Evolutionary conservation across 2,329 filamentous ascomycete species (phyloP), one percentile per base, ranked within the genome.

Genomic region (Reticulascus tulasneorum): DNA sequence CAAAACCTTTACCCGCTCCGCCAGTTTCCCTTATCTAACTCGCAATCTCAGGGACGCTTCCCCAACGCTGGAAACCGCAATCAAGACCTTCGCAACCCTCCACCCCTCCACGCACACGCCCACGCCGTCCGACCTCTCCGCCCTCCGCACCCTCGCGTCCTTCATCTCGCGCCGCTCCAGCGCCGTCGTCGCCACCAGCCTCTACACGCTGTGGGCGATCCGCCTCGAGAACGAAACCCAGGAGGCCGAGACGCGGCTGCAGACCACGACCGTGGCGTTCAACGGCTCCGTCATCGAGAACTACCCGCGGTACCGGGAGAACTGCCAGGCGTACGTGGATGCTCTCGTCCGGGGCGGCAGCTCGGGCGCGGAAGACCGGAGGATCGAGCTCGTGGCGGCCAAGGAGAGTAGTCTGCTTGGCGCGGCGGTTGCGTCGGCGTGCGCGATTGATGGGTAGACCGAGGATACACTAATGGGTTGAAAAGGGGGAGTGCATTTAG

Each of bases 261-360:
- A 55, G 22, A 61, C 64, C 37, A 79, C 76, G 4, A 71, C 75
- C 3, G 77, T 91, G n/a, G 83, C 83, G 4, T 90, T 83, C 60
- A 89, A 87, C 52, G 86, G 86, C 28, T 84, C 81, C 19, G 84
- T 91, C 32, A 80, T 90, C 33, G 84, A 90, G 59, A 81, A 82
- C 49, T 91, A 90, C 52, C 84, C 86, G 0, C 65, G 67, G 7
- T 91, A 88, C 56, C 66, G 74, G 16, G 60, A 58, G 21, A 69
- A 64, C 26, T 82, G 80, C 50, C 84, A 90, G 55, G 54, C 54
- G 6, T 79, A 79, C 47, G 61, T 90, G 29, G 68, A 87, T 49
- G 63, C 68, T 24, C 63, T 90, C 8, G 70, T 79, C 49, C 31
- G 59, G 46, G 38, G 54, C 2, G 20, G 24, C 9, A 7, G 6